phyloP scores from a whole-genome alignment of 495 filamentous ascomycete genomes.

The Penicillium riverlandense region DNA sequence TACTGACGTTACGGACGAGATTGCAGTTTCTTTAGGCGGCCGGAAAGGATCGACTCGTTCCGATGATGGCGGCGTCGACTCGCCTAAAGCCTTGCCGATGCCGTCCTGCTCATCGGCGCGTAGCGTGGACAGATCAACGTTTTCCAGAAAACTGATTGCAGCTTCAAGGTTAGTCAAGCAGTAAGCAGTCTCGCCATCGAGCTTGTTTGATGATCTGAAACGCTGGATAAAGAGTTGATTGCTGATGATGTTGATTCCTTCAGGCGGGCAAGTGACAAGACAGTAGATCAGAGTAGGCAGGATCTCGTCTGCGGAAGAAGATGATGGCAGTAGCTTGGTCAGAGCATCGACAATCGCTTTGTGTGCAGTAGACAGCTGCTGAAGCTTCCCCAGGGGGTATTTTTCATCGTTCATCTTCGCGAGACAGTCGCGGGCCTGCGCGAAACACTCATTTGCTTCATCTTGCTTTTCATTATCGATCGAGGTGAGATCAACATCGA shows the following conservation, averaged over 20 bases:
- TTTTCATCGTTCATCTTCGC: conserved; percentile 78
- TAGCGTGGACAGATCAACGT: conserved; percentile 87
- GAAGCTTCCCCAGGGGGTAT: conserved; percentile 86
- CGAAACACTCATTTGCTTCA: conserved; percentile 65
- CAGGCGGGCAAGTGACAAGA: conserved; percentile 81
- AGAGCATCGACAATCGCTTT: conserved; percentile 92
- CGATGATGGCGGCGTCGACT: conserved; percentile 45
- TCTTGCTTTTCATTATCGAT: conserved; percentile 55
- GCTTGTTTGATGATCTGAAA: conserved; percentile 77
- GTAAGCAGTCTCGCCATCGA: conserved; percentile 91
- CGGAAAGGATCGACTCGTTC: conserved; percentile 26
- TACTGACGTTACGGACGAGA: conserved; percentile 27
- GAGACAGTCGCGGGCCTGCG: conserved; percentile 65
- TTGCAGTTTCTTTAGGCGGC: conserved; percentile 17
- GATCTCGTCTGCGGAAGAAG: conserved; percentile 94
- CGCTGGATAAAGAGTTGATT: conserved; percentile 90
- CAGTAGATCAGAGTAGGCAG: conserved; percentile 94
- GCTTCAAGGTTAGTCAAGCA: conserved; percentile 96
- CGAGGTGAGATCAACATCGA: conserved; percentile 54
- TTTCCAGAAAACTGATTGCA: conserved; percentile 92
- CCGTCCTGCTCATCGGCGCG: conserved; percentile 70
- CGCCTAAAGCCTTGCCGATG: conserved; percentile 47
- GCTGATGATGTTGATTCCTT: conserved; percentile 83
- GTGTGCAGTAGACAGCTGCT: conserved; percentile 79
- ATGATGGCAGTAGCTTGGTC: conserved; percentile 65